Evolutionary conservation across 2,329 filamentous ascomycete genomes (phyloP).

Genomic region (Dothiorella sarmentorum): DNA sequence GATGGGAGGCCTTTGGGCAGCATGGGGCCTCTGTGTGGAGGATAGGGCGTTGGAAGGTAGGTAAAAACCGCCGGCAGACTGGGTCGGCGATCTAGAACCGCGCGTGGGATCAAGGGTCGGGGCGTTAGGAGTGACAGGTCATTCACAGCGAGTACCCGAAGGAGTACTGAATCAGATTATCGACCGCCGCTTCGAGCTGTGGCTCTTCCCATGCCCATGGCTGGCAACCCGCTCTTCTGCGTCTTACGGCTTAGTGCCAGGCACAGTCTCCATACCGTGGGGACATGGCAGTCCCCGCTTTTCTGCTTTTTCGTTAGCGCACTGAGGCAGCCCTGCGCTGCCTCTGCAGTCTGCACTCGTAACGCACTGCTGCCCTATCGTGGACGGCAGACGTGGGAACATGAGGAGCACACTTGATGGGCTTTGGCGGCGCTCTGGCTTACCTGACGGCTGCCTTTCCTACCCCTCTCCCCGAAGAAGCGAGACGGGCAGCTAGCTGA

Average conservation of each 20-base stretch:
- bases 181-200: neutral
- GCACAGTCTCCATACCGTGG: conserved; percentile 11
- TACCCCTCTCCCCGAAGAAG: neutral
- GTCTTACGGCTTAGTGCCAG: conserved; percentile 13
- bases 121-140: neutral
- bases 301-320: conserved; percentile 18
- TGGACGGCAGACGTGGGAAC: neutral
- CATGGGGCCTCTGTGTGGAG: neutral
- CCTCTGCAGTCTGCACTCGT: neutral
- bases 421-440: neutral
- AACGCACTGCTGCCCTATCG: conserved; percentile 13
- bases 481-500: neutral
- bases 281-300: conserved; percentile 9
- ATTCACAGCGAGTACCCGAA: neutral
- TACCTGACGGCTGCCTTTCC: neutral
- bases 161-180: conserved; percentile 4
- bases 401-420: neutral
- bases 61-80: neutral
- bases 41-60: neutral
- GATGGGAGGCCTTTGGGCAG: neutral
- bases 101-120: neutral
- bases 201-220: conserved; percentile 10
- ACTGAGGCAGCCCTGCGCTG: conserved; percentile 5
- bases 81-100: conserved; percentile 14
- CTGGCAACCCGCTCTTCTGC: neutral